phyloP scores from a whole-genome alignment of 352 stramenopile genomes.

The Thalassiosira livingstoniorum region DNA sequence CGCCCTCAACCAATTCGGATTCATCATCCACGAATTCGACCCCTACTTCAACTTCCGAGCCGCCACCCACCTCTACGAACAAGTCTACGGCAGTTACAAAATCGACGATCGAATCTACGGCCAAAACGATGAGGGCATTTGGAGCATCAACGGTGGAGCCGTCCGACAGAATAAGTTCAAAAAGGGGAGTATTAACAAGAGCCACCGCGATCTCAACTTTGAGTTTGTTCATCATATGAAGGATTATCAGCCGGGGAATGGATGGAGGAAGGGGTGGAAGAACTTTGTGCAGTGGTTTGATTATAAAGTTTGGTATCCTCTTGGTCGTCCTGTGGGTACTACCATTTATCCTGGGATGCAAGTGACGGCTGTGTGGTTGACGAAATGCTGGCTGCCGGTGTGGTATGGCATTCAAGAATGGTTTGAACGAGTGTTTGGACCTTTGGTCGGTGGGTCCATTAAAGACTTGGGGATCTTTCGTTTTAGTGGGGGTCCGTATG shows the following conservation, averaged over 20 bases:
- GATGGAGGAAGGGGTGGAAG: constrained; percentile 88
- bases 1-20: constrained; percentile 82
- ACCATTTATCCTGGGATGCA: constrained; percentile 90
- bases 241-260: neutral
- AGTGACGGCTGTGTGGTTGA: constrained; percentile 83
- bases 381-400: constrained; percentile 68
- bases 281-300: constrained; percentile 99
- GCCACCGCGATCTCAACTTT: too few species aligned
- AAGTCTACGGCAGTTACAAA: constrained; percentile 2
- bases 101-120: too few species aligned
- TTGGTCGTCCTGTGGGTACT: constrained; percentile 84
- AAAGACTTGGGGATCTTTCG: too few species aligned
- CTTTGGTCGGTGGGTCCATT: constrained; percentile 20
- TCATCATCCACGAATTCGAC: constrained; percentile 65
- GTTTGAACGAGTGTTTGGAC: constrained; percentile 65
- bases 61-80: constrained; percentile 83
- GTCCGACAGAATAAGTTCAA: too few species aligned
- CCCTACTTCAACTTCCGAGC: constrained; percentile 98
- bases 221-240: too few species aligned
- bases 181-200: too few species aligned
- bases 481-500: neutral
- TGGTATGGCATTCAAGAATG: constrained; percentile 82
- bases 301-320: constrained; percentile 89
- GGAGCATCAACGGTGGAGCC: too few species aligned
- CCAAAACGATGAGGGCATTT: too few species aligned